These are phyloP conservation scores for Hansfordia pulvinata DNA, from an alignment of 2,329 filamentous ascomycete species.

Conservation along the genomic window DNA sequence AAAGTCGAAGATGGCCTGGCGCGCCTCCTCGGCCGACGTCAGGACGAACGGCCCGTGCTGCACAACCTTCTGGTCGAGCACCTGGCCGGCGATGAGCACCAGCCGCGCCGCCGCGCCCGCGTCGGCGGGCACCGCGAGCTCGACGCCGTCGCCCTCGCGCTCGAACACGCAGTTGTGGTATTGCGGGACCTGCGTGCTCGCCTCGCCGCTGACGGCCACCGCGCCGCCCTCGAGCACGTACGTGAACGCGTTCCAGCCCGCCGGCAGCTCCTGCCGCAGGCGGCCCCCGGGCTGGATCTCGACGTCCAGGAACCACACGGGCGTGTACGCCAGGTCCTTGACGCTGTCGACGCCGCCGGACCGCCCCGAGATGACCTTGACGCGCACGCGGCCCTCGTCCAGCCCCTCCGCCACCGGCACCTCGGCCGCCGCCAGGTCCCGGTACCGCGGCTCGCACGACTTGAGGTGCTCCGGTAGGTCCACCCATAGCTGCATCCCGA, in stretches of 20 bases:
- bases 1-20: conserved; percentile 54
- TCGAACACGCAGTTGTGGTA: conserved; percentile 89
- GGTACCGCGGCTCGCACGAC: conserved; percentile 80
- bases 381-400: conserved; percentile 58
- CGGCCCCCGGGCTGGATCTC: conserved; percentile 66
- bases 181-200: conserved; percentile 41
- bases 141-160: conserved; percentile 60
- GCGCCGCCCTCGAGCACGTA: conserved; percentile 71
- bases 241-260: conserved; percentile 79
- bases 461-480: conserved; percentile 76
- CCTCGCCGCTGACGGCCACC: conserved; percentile 41
- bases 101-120: conserved; percentile 38
- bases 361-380: conserved; percentile 86
- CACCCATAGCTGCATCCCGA: conserved; percentile 92
- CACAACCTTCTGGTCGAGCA: conserved; percentile 54
- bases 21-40: conserved; percentile 46
- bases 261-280: conserved; percentile 61
- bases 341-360: conserved; percentile 75
- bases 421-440: conserved; percentile 66
- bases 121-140: conserved; percentile 52
- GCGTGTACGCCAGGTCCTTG: conserved; percentile 86
- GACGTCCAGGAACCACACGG: conserved; percentile 90
- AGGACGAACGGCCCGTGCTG: conserved; percentile 62
- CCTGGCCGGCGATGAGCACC: conserved; percentile 56
- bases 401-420: conserved; percentile 63